Percentiles rank a stretch among this genome's conserved stretches.
Conservation (phyloP, 352 stramenopile species). For the Plasmopara muralis region DNA sequence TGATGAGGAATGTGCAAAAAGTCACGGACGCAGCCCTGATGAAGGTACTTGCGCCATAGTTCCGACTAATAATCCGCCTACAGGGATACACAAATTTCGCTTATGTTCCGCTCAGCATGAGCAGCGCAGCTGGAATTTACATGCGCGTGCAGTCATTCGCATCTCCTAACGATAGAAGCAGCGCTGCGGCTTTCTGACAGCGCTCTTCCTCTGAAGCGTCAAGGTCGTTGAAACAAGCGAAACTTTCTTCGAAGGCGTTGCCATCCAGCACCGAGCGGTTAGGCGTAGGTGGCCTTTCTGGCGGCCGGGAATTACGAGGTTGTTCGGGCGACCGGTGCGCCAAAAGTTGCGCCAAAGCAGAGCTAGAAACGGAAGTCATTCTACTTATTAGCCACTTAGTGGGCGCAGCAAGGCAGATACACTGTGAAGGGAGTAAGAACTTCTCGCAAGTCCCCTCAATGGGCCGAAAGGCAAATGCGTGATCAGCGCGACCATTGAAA, state of each 20-base stretch:
- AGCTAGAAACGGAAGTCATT: background rate
- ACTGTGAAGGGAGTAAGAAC: too few species aligned
- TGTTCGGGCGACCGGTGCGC: background rate
- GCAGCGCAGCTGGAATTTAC: background rate
- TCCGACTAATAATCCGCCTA: background rate
- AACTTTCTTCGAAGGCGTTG: slow-evolving; percentile 1
- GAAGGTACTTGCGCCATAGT: background rate
- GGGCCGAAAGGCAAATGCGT: too few species aligned
- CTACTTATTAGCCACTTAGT: background rate
- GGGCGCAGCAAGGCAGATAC: too few species aligned
- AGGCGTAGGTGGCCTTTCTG: background rate
- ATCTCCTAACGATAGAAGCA: background rate
- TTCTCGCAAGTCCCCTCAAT: too few species aligned
- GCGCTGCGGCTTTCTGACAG: background rate
- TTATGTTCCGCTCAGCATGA: background rate
- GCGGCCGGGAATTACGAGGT: too few species aligned
- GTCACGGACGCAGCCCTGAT: background rate
- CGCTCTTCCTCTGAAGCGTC: background rate
- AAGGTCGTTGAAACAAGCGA: background rate
- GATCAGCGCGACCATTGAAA: too few species aligned
- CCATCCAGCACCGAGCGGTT: background rate
- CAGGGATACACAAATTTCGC: background rate
- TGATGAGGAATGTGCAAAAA: slow-evolving; percentile 2
- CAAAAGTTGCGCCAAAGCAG: background rate
- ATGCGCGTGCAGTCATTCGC: background rate